These are phyloP conservation scores for Vitis cinerea DNA, from an alignment of 164 flowering plant genomes.

Conservation along the genomic window DNA sequence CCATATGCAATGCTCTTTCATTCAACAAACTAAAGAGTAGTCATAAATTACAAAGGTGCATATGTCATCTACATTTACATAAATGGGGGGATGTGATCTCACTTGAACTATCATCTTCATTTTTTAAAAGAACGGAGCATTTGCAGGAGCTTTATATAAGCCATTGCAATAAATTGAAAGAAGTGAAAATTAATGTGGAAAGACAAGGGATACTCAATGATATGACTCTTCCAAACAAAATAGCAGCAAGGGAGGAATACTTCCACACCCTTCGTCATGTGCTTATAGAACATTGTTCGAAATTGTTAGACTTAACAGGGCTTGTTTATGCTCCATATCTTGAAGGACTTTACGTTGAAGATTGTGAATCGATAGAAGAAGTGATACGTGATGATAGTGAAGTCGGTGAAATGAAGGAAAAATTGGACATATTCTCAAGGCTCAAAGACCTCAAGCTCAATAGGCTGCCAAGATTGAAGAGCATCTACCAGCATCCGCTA, in stretches of 20 bases:
- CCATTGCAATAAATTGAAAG: too few relatives aligned
- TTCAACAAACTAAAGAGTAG: too few relatives aligned
- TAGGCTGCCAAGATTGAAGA: not conserved
- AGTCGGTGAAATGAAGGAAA: not conserved
- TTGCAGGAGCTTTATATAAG: rapidly evolving
- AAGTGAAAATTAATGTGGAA: too few relatives aligned
- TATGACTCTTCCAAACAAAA: too few relatives aligned
- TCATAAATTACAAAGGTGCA: too few relatives aligned
- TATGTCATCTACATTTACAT: too few relatives aligned
- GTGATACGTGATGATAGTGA: too few relatives aligned
- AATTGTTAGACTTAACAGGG: not conserved
- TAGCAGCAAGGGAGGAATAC: not conserved
- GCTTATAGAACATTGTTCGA: not conserved
- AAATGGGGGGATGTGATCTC: too few relatives aligned
- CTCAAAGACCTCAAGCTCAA: not conserved
- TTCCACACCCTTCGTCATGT: not conserved
- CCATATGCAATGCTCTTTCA: too few relatives aligned
- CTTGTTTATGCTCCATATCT: slow-evolving; percentile 13
- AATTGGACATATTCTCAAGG: not conserved
- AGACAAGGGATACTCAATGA: too few relatives aligned
- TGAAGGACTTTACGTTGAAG: not conserved
- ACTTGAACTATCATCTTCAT: too few relatives aligned
- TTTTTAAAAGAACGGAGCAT: too few relatives aligned
- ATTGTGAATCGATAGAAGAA: not conserved
- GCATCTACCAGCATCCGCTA: slow-evolving; percentile 1